phyloP scores from a whole-genome alignment of 768 basidiomycete genomes.

The Macrolepiota albuminosa region DNA sequence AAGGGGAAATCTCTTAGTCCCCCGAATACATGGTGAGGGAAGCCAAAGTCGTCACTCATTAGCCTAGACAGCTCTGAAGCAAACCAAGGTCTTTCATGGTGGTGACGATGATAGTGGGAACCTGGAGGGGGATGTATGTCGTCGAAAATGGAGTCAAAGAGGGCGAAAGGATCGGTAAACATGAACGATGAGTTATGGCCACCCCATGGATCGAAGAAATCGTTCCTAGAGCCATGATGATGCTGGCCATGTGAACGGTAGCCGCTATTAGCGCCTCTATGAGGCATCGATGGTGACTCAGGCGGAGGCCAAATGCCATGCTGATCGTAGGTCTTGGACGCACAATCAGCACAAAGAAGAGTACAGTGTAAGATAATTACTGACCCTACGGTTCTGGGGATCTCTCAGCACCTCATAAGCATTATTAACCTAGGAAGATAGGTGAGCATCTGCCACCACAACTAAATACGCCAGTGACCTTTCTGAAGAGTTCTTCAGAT shows the following conservation, averaged over 20 bases:
- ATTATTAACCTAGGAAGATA: constrained; percentile 52
- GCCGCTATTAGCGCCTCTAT: constrained; percentile 1
- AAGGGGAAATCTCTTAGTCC: constrained; percentile 21
- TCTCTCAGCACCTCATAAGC: constrained; percentile 75
- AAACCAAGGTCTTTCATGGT: constrained; percentile 21
- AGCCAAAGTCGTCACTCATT: constrained; percentile 29
- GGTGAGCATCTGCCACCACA: not conserved
- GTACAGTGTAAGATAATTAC: constrained; percentile 7
- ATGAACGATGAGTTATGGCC: constrained; percentile 31
- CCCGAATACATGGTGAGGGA: constrained; percentile 25
- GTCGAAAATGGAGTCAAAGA: constrained; percentile 72
- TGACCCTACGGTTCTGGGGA: constrained; percentile 49
- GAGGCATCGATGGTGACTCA: constrained; percentile 16
- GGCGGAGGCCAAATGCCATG: constrained; percentile 76
- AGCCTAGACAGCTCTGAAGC: constrained; percentile 27
- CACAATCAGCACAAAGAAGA: not conserved
- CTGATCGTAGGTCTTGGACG: constrained; percentile 57
- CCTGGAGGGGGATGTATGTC: constrained; percentile 25
- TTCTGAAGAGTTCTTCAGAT: constrained; percentile 54
- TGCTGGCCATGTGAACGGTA: constrained; percentile 19
- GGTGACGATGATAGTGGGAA: constrained; percentile 21
- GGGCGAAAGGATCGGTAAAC: constrained; percentile 71
- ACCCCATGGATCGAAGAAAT: constrained; percentile 32
- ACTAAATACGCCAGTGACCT: constrained; percentile 19
- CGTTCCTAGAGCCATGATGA: constrained; percentile 19